Base-by-base conservation (phyloP, 176 grass and related monocot species). In the Cenchrus fungigraminus region DNA sequence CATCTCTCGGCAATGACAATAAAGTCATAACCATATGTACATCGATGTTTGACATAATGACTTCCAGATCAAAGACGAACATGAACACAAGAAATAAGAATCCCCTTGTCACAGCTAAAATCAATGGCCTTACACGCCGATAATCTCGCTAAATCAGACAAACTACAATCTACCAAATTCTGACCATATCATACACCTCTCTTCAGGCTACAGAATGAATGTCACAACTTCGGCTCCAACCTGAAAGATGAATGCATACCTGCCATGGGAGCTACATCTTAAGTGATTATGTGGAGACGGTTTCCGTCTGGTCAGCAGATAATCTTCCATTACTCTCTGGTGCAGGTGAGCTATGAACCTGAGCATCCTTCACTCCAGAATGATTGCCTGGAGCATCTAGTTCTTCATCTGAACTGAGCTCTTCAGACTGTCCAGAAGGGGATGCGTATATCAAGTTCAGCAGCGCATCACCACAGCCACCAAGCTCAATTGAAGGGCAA, bases 401-500 rank as follows among this genome's bases (percentile, higher is more conserved):
- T 52, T 90, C 85, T 71, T 77, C 82, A 28, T 86, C 84, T 76
- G 79, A 87, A 77, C 79, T 89, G 28, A 90, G 73, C 65, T 92
- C 95, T 82, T 90, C 89, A 9, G 89, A 73, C 68, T 85, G 85
- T 64, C 45, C 66, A 65, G 87, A 84, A 31, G 91, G 91, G 69
- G 90, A 67, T 10, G 79, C 76, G 17, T 88, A 91, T 50, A 93
- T 76, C 84, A 98, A 86, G 74, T 87, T 95, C 44, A 98, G 51
- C 74, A 88, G 44, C 52, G 86, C 83, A 9, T 91, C 84, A n/a
- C 89, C 91, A 9, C 95, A 98, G 50, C 95, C 95, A 87, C 87
- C 95, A n/a, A 92, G 68, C 78, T 98, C 87, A 82, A 95, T 90
- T n/a, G 91, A 86, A 11, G 95, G 95, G 76, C 95, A 98, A 84